These are phyloP conservation scores for Aspergillus incahuasiensis DNA, from an alignment of 495 filamentous ascomycete species.

Conservation along the genomic window DNA sequence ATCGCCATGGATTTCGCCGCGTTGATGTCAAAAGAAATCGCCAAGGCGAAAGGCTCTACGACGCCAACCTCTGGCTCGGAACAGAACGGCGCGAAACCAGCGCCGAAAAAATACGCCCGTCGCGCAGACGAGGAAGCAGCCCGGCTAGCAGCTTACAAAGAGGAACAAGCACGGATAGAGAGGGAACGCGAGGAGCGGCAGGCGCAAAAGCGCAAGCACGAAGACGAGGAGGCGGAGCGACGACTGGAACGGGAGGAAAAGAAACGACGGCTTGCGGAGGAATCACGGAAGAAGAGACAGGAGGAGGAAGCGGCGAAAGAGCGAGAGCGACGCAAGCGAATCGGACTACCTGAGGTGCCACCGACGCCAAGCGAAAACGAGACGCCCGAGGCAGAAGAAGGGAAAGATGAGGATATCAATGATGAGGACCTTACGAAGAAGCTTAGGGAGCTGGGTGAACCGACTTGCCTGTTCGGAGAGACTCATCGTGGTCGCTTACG, in stretches of 20 bases:
- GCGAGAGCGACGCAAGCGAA: conserved; percentile 46
- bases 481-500: conserved; percentile 60
- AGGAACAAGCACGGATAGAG: conserved; percentile 68
- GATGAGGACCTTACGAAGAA: conserved; percentile 65
- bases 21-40: conserved; percentile 85
- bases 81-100: conserved; percentile 26
- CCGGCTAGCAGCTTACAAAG: conserved; percentile 73
- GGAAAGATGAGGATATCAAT: conserved; percentile 58
- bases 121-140: conserved; percentile 82
- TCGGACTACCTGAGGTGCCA: conserved; percentile 71
- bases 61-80: conserved; percentile 20
- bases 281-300: conserved; percentile 63
- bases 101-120: conserved; percentile 74
- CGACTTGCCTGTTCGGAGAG: conserved; percentile 77
- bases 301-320: conserved; percentile 61
- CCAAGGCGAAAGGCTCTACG: conserved; percentile 59
- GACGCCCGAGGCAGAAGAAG: conserved; percentile 32
- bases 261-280: conserved; percentile 72
- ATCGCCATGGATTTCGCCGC: conserved; percentile 86
- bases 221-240: conserved; percentile 75
- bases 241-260: conserved; percentile 71
- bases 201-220: conserved; percentile 77
- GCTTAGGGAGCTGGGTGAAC: conserved; percentile 68
- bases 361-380: conserved; percentile 37
- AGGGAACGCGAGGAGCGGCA: conserved; percentile 61